A percentile compares a stretch with the other conserved stretches of the same genome.
Conservation (phyloP, 306 rosid genomes). For the Lathyrus tuberosus region DNA sequence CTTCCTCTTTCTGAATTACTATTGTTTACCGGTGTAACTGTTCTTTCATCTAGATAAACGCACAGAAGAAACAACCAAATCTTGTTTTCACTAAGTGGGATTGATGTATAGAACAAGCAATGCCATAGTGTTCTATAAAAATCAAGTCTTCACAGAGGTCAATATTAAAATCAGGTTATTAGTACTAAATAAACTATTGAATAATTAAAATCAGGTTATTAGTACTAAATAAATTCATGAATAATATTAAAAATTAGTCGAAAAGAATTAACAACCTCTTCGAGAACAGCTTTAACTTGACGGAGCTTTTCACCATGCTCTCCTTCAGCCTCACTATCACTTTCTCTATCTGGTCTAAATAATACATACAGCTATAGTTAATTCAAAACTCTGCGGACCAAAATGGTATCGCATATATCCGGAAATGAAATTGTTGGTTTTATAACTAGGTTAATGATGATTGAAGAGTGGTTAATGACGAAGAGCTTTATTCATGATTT, state of each 20-base stretch:
- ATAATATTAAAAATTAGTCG: background rate
- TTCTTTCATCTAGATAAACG: constrained; percentile 14
- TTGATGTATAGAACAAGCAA: constrained; percentile 6
- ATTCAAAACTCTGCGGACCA: constrained; percentile 30
- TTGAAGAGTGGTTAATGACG: background rate
- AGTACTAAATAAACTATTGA: constrained; percentile 5
- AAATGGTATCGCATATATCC: constrained; percentile 25
- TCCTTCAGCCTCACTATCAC: constrained; percentile 95
- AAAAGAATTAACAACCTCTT: constrained; percentile 70
- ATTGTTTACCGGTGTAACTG: background rate
- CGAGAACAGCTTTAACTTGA: constrained; percentile 98
- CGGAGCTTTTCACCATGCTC: constrained; percentile 97
- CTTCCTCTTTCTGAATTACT: constrained; percentile 12
- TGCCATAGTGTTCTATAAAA: constrained; percentile 7
- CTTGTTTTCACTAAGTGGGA: background rate
- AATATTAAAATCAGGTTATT: background rate
- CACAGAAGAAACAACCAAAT: background rate
- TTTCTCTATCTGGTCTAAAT: constrained; percentile 85
- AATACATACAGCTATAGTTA: constrained; percentile 38
- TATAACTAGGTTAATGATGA: constrained; percentile 9
- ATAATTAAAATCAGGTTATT: background rate
- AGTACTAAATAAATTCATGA: constrained; percentile 7
- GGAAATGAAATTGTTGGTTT: constrained; percentile 1
- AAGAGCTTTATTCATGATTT: constrained; percentile 1
- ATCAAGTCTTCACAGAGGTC: constrained; percentile 2